Base-by-base conservation (phyloP, 495 filamentous ascomycete species). In the Xylaria scruposa region DNA sequence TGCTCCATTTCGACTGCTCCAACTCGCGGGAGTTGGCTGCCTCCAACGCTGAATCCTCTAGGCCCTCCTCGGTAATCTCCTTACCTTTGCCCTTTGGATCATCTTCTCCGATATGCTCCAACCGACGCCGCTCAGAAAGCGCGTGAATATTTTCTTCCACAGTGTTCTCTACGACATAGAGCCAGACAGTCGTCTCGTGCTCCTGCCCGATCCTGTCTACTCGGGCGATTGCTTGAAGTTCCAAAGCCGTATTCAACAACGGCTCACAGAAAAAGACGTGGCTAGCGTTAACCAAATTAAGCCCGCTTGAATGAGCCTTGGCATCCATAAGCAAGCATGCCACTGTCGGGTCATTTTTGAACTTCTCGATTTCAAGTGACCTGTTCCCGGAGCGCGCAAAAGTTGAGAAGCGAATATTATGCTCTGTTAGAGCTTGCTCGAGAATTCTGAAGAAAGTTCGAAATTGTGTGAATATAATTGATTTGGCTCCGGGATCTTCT, bases 211-310 rank as follows among this genome's bases (percentile, higher is more conserved):
- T 99, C 47, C 95, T 88, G 78, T 99, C 94, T 0, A 99, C 94
- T 60, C 95, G 91, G 7, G 94, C 94, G 74, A 98, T 97, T 3
- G 94, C 95, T 77, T 99, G 95, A 7, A 97, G 86, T 75, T 98
- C 95, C 10, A 99, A 89, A 2, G 95, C 94, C 7, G 95, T 92
- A 78, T 98, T 97, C 73, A 98, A 89, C 4, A 98, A 82, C 1
- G 95, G 95, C 79, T 99, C 95, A 79, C 94, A 97, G 9, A 99
- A 84, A 74, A 99, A 95, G 1, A 99, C 94, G 78, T 99, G 93
- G 13, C 90, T 97, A 5, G 95, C 96, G 78, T 95, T 95, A 73
- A 97, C 90, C 5, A 99, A 85, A 73, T 95, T 99, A 36, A 99
- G 82, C 0, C 95, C 95, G 1, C 92, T 93, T 3, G 93, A 92